Evolutionary conservation across 306 rosid genomes (phyloP), one percentile per base, ranked within the genome.

Genomic region (Chamaecrista fasciculata): DNA sequence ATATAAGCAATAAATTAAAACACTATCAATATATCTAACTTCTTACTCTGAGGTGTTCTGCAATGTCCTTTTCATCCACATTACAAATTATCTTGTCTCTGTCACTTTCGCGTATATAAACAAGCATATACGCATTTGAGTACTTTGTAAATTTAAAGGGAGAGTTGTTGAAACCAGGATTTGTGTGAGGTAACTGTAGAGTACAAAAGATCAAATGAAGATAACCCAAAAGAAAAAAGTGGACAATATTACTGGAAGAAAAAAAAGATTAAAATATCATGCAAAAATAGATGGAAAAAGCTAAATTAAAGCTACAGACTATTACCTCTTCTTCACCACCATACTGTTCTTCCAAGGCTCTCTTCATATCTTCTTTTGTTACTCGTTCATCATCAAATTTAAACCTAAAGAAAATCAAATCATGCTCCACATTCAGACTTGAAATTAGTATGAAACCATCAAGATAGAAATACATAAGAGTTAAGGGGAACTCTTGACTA

Each of bases 91-190:
- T 87, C 68, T 86, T 92, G 51, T 92, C 98, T 75, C 81, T 92
- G 82, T 90, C 98, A 76, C 87, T 83, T 64, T 90, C 97, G 28
- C 98, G 91, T 52, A 93, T 85, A 75, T 93, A 93, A 31, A 93
- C 97, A 80, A 93, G 98, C 97, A 93, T 93, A 73, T 93, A 93
- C 1, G 97, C 98, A 73, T 93, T 93, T 6, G 98, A 93, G 81
- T 83, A 80, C 75, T 90, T 90, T 20, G 98, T 90, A 78, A 90
- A 93, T 77, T 93, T 93, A 69, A 90, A 86, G 60, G 96, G 91
- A 58, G 96, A 77, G 67, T 87, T 86, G 80, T 93, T 87, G 76
- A 90, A 90, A 44, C 96, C 96, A 65, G 96, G 98, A 76, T 87
- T 92, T 73, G 88, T 76, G 77, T 85, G 91, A 20, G 91, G 96